Evolutionary conservation across 768 basidiomycete genomes (phyloP).

Genomic region (Rhodotorula graminis): DNA sequence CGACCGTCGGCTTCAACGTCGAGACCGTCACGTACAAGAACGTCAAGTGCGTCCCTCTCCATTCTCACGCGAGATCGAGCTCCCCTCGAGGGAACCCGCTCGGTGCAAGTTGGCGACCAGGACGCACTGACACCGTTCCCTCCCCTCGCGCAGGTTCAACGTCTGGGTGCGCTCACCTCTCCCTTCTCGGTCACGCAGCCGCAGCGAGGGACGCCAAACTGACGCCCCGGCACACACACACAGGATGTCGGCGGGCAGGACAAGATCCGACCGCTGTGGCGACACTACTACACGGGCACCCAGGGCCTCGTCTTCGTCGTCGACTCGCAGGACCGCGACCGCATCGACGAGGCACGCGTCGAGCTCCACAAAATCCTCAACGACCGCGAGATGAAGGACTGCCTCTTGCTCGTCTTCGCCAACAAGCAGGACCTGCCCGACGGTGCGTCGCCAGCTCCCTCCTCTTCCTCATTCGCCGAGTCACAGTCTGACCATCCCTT

Average conservation of each 20-base stretch:
- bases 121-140: not conserved
- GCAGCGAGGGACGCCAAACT: no score
- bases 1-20: constrained; percentile 97
- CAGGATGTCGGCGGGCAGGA: constrained; percentile 88
- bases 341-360: constrained; percentile 92
- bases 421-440: constrained; percentile 98
- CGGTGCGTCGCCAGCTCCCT: constrained; percentile 55
- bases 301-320: constrained; percentile 98
- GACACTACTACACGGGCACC: constrained; percentile 98
- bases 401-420: constrained; percentile 92
- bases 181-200: not conserved
- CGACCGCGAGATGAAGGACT: constrained; percentile 97
- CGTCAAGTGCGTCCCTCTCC: constrained; percentile 48
- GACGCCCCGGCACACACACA: no score
- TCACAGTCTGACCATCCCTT: not conserved
- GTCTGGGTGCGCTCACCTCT: constrained; percentile 47
- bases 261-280: constrained; percentile 96
- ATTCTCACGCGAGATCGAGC: not conserved
- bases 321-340: constrained; percentile 89
- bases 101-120: not conserved
- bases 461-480: no score
- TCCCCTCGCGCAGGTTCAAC: constrained; percentile 44
- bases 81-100: no score
- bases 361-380: constrained; percentile 93
- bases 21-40: constrained; percentile 99